Conservation (phyloP, 306 rosid species). For the Carpinus fangiana region DNA sequence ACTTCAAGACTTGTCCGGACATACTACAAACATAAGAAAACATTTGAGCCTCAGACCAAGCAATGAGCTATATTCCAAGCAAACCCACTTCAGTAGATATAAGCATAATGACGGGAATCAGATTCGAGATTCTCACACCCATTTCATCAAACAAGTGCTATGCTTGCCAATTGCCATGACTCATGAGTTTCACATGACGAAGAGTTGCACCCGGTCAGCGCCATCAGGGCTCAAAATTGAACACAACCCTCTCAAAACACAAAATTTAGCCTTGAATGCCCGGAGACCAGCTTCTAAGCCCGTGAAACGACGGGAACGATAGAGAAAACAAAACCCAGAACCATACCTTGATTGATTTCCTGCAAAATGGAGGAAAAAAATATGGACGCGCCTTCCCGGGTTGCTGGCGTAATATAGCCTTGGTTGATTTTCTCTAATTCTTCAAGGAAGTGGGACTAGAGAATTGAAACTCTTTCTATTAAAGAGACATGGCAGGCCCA, state of each 20-base stretch:
- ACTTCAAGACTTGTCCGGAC: background rate
- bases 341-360: background rate
- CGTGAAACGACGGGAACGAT: background rate
- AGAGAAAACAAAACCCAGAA: background rate
- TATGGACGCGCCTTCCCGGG: too few relatives aligned
- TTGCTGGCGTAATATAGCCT: too few relatives aligned
- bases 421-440: too few relatives aligned
- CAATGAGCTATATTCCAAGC: background rate
- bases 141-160: constrained; percentile 4
- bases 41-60: background rate
- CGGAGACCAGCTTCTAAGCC: background rate
- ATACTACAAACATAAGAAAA: background rate
- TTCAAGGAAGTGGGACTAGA: too few relatives aligned
- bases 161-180: background rate
- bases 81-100: background rate
- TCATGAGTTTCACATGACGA: background rate
- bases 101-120: background rate
- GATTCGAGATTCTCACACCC: background rate
- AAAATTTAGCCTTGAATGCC: background rate
- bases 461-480: too few relatives aligned
- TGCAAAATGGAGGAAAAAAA: too few relatives aligned
- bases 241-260: background rate
- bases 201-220: background rate
- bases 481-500: too few relatives aligned
- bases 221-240: background rate